Evolutionary conservation across 129 eudicot genomes (phyloP).

Genomic region (Chrysanthemum makinoi): DNA sequence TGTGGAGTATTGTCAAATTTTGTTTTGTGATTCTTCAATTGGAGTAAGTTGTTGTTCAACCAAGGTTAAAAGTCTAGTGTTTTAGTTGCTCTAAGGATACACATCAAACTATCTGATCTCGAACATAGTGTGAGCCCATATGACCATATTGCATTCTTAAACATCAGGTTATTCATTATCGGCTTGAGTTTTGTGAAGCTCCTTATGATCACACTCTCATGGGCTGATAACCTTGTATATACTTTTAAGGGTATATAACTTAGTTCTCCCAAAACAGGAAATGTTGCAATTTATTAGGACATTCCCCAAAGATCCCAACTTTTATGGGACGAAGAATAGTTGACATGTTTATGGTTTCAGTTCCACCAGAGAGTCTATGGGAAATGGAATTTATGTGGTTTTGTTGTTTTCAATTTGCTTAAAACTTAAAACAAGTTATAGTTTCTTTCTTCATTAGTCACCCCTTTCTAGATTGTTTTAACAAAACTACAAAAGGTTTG

Average conservation of each 20-base stretch:
- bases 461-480: neutral
- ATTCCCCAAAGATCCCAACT: neutral
- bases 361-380: neutral
- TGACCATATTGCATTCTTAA: neutral
- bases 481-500: too few relatives aligned
- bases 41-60: neutral
- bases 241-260: too few relatives aligned
- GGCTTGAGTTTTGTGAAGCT: neutral
- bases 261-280: neutral
- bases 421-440: neutral
- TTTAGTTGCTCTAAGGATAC: neutral
- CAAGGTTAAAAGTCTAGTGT: neutral
- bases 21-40: neutral
- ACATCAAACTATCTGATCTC: neutral
- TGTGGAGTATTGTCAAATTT: too few relatives aligned
- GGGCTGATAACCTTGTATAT: too few relatives aligned
- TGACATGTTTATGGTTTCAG: neutral
- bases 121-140: neutral
- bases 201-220: too few relatives aligned
- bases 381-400: neutral
- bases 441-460: neutral
- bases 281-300: neutral
- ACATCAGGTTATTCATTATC: neutral
- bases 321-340: neutral
- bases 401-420: neutral